These are phyloP conservation scores for Epichloe gansuensis DNA, from an alignment of 2,329 filamentous ascomycete species.

Conservation along the genomic window DNA sequence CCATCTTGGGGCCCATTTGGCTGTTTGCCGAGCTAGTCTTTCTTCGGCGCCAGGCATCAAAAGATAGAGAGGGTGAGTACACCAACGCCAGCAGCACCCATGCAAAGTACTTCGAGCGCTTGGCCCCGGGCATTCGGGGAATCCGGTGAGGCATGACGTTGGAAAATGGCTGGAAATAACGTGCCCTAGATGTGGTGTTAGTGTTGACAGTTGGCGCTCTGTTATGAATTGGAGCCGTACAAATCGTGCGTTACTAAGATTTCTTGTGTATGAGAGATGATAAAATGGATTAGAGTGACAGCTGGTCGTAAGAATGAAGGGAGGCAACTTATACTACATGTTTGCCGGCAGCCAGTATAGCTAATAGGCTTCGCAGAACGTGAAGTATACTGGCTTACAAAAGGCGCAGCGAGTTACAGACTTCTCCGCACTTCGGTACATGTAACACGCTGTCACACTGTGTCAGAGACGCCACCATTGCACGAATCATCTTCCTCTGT, in stretches of 20 bases:
- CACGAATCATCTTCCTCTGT: background rate
- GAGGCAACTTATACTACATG: background rate
- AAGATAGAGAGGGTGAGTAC: slow-evolving; percentile 44
- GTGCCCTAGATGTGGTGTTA: background rate
- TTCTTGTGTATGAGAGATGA: too few relatives aligned
- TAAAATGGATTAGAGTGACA: too few relatives aligned
- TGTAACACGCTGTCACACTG: too few relatives aligned
- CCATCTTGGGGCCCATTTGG: slow-evolving; percentile 48
- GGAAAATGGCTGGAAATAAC: background rate
- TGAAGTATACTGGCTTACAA: background rate
- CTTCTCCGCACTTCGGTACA: background rate
- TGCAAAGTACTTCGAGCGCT: slow-evolving; percentile 37
- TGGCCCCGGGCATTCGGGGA: slow-evolving; percentile 36
- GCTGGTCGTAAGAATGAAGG: too few relatives aligned
- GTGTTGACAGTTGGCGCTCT: background rate
- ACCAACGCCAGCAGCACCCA: slow-evolving; percentile 40
- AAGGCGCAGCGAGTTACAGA: background rate
- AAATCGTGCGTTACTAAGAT: too few relatives aligned
- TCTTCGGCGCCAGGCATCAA: slow-evolving; percentile 45
- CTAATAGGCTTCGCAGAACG: background rate
- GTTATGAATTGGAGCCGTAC: too few relatives aligned
- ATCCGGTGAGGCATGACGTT: slow-evolving; percentile 33
- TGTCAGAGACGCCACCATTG: background rate
- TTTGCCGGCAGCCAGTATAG: too few relatives aligned
- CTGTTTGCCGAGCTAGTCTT: slow-evolving; percentile 39